A percentile compares a stretch with the other conserved stretches of the same genome.
Evolutionary conservation across 306 rosid genomes (phyloP).

Genomic region (Fragaria vesca): DNA sequence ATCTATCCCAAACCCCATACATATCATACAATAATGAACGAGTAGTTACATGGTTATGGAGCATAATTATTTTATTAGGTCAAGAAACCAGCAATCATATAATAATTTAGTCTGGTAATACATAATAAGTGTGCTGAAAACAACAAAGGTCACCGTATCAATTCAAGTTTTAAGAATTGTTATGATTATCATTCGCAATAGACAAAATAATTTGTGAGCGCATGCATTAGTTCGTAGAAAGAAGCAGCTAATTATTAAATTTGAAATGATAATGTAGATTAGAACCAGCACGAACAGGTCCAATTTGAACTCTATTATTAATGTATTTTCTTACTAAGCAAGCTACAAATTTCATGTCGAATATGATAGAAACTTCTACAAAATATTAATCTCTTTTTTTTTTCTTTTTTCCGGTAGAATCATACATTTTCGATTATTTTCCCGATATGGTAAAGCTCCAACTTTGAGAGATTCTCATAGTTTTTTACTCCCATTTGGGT

Average conservation of each 20-base stretch:
- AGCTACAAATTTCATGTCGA: neutral
- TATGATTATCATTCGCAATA: neutral
- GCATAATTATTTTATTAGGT: neutral
- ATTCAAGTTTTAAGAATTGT: neutral
- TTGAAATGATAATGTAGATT: conserved; percentile 2
- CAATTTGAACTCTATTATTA: neutral
- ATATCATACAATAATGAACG: neutral
- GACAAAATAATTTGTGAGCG: neutral
- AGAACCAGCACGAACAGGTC: neutral
- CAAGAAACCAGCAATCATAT: neutral
- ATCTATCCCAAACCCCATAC: neutral
- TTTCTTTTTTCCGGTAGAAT: neutral
- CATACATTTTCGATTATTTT: neutral
- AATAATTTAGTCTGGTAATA: neutral
- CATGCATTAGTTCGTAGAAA: neutral
- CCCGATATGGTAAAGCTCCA: neutral
- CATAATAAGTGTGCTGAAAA: neutral
- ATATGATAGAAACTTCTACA: too few species aligned
- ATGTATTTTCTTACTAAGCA: neutral
- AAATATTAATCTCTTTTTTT: neutral
- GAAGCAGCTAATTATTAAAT: neutral
- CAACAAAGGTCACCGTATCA: neutral
- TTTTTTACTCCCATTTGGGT: conserved; percentile 3
- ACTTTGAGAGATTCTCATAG: neutral
- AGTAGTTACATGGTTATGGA: neutral